Evolutionary conservation across 306 rosid species (phyloP).

Genomic region (Castanea mollissima): DNA sequence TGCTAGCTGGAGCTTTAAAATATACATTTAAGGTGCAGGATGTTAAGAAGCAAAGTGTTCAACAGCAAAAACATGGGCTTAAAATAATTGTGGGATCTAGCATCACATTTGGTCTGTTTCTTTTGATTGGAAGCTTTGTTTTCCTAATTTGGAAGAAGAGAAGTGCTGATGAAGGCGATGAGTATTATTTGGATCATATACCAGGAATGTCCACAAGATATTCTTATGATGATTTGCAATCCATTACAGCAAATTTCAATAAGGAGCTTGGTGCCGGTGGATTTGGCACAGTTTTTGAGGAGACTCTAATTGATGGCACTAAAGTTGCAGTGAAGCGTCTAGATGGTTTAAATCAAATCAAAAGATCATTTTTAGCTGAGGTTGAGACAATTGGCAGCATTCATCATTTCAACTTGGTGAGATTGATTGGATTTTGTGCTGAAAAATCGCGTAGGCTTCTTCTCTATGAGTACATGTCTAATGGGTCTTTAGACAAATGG

Average conservation of each 20-base stretch:
- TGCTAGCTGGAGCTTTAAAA: too few species aligned
- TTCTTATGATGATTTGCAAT: background rate
- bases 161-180: background rate
- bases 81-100: too few species aligned
- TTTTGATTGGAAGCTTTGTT: background rate
- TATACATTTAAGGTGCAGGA: too few species aligned
- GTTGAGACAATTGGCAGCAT: background rate
- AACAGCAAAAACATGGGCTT: too few species aligned
- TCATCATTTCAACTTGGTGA: background rate
- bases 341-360: background rate
- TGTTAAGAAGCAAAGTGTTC: too few species aligned
- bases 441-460: background rate
- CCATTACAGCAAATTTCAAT: background rate
- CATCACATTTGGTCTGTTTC: background rate
- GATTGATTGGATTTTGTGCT: background rate
- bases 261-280: background rate
- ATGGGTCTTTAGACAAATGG: background rate
- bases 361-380: background rate
- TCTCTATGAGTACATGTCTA: background rate
- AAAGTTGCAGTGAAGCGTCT: background rate
- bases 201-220: background rate
- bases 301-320: background rate
- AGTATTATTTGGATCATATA: background rate
- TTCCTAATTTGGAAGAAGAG: background rate
- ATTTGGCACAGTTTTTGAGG: background rate